Base-by-base conservation (phyloP, 2,329 filamentous ascomycete species). In the Lasiodiplodia theobromae region DNA sequence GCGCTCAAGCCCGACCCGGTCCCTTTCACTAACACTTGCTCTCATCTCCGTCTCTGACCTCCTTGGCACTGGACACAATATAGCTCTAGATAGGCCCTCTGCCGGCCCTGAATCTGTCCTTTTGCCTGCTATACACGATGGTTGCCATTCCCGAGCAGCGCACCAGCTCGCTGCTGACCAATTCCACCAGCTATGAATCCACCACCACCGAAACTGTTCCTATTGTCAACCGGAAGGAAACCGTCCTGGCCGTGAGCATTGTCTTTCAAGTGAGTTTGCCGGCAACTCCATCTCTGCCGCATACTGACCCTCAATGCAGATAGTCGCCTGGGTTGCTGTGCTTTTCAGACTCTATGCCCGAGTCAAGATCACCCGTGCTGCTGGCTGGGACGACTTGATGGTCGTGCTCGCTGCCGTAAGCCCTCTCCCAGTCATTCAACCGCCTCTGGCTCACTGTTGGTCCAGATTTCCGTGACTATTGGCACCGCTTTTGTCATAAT, bases 321-420 rank as follows among this genome's bases (percentile, higher is more conserved):
- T 63, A 4, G n/a, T 77, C 40, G 76, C 75, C 31, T 57, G 73
- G 28, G 49, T 75, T 12, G 75, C 76, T 21, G 71, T 77, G n/a
- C 66, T 71, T 37, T 68, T 80, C 51, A 74, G 78, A 49, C 38
- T 80, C 62, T 77, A 72, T 71, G 74, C 74, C 14, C 76, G 78
- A 5, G 62, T 73, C 25, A 75, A 71, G 44, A 73, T 58, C 2
- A 38, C 74, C n/a, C 71, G 68, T 18, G 68, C 77, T 16, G 76
- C 74, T 72, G 76, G 78, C n/a, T 78, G 74, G 74, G 78, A 80
- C 63, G 78, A 80, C 68, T 38, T 74, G 2, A 77, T 78, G 12
- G 74, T 80, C 18, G 62, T 76, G 18, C 69, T 79, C 8, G 75
- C 78, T 11, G 71, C 65, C 11, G 62, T 76, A 0, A 70, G 76